Percentiles rank a stretch among this genome's conserved stretches.
Conservation (phyloP, 441 rosid species). For the Jatropha multifida region DNA sequence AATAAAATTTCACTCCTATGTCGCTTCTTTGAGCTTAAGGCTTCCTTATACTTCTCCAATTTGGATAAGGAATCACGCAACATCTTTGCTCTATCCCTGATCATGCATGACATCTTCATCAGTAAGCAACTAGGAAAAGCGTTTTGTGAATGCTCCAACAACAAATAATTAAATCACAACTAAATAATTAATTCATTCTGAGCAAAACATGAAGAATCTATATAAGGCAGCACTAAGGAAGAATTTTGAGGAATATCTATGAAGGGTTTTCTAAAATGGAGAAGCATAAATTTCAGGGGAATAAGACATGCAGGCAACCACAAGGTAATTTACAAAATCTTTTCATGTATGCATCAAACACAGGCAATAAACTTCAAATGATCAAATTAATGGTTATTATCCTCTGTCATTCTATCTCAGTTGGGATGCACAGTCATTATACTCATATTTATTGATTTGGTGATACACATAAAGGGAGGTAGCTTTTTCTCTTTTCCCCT, state of each 20-base stretch:
- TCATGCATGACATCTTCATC: conserved; percentile 22
- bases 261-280: conserved; percentile 1
- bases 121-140: neutral
- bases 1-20: conserved; percentile 43
- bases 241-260: conserved; percentile 1
- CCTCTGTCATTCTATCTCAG: neutral
- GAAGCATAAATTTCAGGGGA: neutral
- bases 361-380: neutral
- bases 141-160: conserved; percentile 16
- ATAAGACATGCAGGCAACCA: neutral
- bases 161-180: neutral
- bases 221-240: neutral
- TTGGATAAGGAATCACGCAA: conserved; percentile 44
- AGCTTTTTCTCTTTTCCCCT: neutral
- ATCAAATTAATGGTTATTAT: neutral
- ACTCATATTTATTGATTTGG: neutral
- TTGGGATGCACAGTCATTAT: neutral
- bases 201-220: neutral
- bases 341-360: conserved; percentile 4
- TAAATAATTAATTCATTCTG: neutral
- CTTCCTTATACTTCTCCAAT: conserved; percentile 44
- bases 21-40: conserved; percentile 43
- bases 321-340: neutral
- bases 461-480: neutral
- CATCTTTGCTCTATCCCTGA: conserved; percentile 50